Evolutionary conservation across 2,329 filamentous ascomycete genomes (phyloP).

Genomic region (Aspergillus hiratsukae): DNA sequence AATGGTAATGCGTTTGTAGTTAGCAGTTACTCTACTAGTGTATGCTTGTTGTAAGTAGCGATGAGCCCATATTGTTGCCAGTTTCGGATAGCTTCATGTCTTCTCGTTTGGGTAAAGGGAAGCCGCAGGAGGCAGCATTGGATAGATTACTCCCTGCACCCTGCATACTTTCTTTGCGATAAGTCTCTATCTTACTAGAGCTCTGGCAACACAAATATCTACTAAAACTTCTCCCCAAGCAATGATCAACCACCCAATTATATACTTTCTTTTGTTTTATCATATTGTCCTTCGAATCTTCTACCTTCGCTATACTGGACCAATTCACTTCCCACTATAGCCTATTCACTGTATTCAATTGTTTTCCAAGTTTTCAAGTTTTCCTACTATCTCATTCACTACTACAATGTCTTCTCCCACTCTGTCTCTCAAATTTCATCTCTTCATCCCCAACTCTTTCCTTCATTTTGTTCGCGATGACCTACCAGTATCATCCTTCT

Average conservation of each 20-base stretch:
- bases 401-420: not conserved
- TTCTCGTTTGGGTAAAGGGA: not conserved
- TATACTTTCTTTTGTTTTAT: not conserved
- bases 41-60: no score
- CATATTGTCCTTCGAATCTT: not conserved
- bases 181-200: not conserved
- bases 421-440: not conserved
- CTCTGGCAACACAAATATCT: not conserved
- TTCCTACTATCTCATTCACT: not conserved
- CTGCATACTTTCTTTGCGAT: not conserved
- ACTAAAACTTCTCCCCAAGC: no score
- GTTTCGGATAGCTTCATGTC: not conserved
- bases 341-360: not conserved
- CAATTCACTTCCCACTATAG: not conserved
- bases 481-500: no score
- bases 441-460: not conserved
- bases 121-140: not conserved
- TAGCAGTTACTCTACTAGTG: no score
- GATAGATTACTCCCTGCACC: not conserved
- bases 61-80: not conserved
- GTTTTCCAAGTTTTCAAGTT: not conserved
- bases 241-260: not conserved
- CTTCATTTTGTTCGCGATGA: no score
- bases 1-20: not conserved
- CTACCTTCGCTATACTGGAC: not conserved